Base-by-base conservation (phyloP, 1,139 yeast genomes). In the Yamadazyma pseudoaaseri region DNA sequence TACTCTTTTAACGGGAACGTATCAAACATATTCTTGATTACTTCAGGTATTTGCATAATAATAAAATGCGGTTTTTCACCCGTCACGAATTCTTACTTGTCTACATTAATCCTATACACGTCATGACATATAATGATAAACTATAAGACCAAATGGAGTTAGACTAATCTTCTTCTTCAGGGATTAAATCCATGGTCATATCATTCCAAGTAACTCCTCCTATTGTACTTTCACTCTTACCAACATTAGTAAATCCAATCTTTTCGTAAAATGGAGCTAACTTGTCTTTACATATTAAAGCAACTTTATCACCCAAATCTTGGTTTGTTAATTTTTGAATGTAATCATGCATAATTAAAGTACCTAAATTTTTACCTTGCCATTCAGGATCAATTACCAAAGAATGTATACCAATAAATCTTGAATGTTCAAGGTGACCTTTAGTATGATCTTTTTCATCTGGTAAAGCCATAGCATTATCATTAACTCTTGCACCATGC, bases 241-340 rank as follows among this genome's bases (percentile, higher is more conserved):
- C 94, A 41, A 68, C 62, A 49, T 79, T 76, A 38, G 65, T 62
- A 56, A 90, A 90, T 0, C 96, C 97, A 30, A 86, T 70, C 47
- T 83, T 76, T 49, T 79, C 81, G 60, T 90, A 90, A 57, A 89
- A 89, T 16, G 86, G 82, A 12, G 81, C 62, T 52, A 87, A 68
- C 9, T 71, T 66, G 35, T 79, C 76, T 52, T 85, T 89, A 21
- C 89, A 86, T 42, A 90, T 73, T 29, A 92, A 68, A 4, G 81
- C 76, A 35, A 92, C 79, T 49, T 79, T 74, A 46, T 81, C 86
- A 33, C 95, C 97, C 45, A 87, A 79, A 48, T 82, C 87, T 54
- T 87, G 95, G 55, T 89, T 87, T 28, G 89, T 78, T 58, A 92
- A 68, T 51, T 90, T 86, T 60, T 92, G 97, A 43, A 90, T 76